Base-by-base conservation (phyloP, 495 filamentous ascomycete species). In the Neurospora tetrasperma region DNA sequence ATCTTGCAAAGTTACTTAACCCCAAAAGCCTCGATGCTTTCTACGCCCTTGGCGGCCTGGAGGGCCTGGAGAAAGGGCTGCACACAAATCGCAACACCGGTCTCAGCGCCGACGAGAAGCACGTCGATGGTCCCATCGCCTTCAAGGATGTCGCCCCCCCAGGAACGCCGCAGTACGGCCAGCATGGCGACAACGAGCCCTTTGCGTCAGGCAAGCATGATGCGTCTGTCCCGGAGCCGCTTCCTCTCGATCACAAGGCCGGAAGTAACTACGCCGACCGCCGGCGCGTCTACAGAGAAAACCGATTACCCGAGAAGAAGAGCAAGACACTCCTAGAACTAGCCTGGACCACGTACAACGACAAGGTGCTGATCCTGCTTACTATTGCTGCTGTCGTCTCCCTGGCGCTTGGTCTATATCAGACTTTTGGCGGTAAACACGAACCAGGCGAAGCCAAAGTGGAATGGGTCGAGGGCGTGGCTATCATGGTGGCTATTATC, bases 291-390 rank as follows among this genome's bases (percentile, higher is more conserved):
- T 96, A 83, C 73, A 74, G 85, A 68, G 88, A 92, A 75, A 96
- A 96, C 75, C 80, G 87, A 71, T 79, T 96, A 42, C 93, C 93
- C 0, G 87, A 87, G 75, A 91, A 93, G 80, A 91, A 94, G 77
- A 87, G 88, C 66, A 91, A 92, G 71, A 88, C 85, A 44, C 87
- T 96, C 71, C 85, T 91, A 75, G 84, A 90, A 73, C 77, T 95
- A 38, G 89, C 94, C 69, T 96, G 93, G 93, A 90, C 90, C 74
- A 92, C 92, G 14, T 94, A 93, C 80, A 93, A 95, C 76, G 93
- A 96, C 81, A 93, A 93, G 74, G 90, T 96, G 38, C 83, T 96
- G 71, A 92, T 95, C 35, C 81, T 93, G 40, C 82, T 94, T 70
- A 91, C 90, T 7, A 84, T 88, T 40, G 92, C 92, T 11, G 92